phyloP scores from a whole-genome alignment of 2,329 filamentous ascomycete genomes.

The Pezicula rhizophila region DNA sequence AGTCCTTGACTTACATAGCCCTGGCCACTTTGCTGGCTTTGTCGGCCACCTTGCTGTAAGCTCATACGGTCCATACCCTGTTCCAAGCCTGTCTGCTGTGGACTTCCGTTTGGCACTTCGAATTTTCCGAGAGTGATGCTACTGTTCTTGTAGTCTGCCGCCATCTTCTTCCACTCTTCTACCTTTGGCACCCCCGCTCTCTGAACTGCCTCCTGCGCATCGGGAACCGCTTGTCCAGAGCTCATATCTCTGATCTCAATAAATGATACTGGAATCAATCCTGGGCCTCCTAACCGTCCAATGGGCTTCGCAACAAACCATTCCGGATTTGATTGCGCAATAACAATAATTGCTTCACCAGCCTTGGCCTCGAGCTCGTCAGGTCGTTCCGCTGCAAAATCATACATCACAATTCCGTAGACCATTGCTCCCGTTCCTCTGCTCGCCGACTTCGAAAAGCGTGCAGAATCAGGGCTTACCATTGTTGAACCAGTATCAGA shows the following conservation, averaged over 20 bases:
- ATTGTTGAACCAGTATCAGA: conserved; percentile 46
- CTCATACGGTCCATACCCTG: conserved; percentile 76
- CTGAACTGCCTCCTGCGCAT: conserved; percentile 78
- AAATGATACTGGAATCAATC: conserved; percentile 92
- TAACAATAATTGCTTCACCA: conserved; percentile 95
- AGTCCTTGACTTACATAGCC: conserved; percentile 35
- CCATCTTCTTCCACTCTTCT: conserved; percentile 99
- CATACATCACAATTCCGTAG: conserved; percentile 94
- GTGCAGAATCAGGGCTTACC: conserved; percentile 29
- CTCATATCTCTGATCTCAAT: conserved; percentile 95
- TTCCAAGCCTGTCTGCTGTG: conserved; percentile 54
- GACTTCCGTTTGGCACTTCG: conserved; percentile 45
- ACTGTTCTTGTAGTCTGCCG: conserved; percentile 97
- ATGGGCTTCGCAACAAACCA: conserved; percentile 99
- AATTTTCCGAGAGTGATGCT: conserved; percentile 95
- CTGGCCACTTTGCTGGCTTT: conserved; percentile 42
- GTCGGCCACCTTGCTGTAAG: conserved; percentile 48
- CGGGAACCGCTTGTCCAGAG: conserved; percentile 72
- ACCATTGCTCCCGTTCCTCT: conserved; percentile 80
- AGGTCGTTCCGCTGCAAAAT: conserved; percentile 90
- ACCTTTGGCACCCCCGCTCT: conserved; percentile 88
- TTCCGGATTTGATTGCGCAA: conserved; percentile 95
- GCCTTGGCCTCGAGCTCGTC: conserved; percentile 94
- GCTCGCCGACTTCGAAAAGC: conserved; percentile 32
- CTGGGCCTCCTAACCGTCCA: conserved; percentile 87